A percentile compares a stretch with the other conserved stretches of the same genome.
phyloP scores from a whole-genome alignment of 2,329 filamentous ascomycete species.

The Fusarium tricinctum region DNA sequence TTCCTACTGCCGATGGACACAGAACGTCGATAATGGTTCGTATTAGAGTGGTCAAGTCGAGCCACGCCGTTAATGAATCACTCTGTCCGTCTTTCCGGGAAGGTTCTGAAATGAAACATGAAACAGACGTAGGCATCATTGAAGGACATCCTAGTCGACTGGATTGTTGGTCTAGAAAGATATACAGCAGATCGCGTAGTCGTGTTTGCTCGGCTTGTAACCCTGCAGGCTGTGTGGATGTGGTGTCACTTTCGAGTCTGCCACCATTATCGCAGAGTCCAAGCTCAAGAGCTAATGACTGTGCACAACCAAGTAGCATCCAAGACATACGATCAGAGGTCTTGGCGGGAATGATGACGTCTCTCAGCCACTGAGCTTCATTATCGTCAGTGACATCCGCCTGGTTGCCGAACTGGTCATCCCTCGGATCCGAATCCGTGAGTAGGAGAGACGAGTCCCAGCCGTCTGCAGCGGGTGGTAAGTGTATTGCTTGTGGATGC shows the following conservation, averaged over 20 bases:
- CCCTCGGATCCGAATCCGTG: slow-evolving; percentile 55
- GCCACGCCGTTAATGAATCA: slow-evolving; percentile 16
- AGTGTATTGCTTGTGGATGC: slow-evolving; percentile 68
- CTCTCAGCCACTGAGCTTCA: slow-evolving; percentile 60
- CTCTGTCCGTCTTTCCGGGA: not conserved
- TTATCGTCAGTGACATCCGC: slow-evolving; percentile 14
- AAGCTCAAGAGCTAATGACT: slow-evolving; percentile 36
- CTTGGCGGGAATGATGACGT: slow-evolving; percentile 67
- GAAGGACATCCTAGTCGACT: slow-evolving; percentile 30
- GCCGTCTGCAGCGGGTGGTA: slow-evolving; percentile 66
- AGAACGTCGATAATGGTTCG: slow-evolving; percentile 28
- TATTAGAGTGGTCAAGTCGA: slow-evolving; percentile 26
- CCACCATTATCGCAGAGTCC: slow-evolving; percentile 27
- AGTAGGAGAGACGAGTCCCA: slow-evolving; percentile 68
- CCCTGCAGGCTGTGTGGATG: not conserved
- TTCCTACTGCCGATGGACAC: slow-evolving; percentile 60
- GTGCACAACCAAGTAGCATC: slow-evolving; percentile 65
- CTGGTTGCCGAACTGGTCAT: slow-evolving; percentile 32
- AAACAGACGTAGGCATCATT: slow-evolving; percentile 11
- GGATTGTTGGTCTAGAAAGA: slow-evolving; percentile 35
- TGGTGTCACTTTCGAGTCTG: not conserved
- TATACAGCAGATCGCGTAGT: slow-evolving; percentile 22
- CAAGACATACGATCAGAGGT: slow-evolving; percentile 69
- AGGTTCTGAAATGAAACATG: slow-evolving; percentile 3
- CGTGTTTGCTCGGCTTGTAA: slow-evolving; percentile 3